Conservation (phyloP, 495 filamentous ascomycete genomes). For the Penicillium turbatum region DNA sequence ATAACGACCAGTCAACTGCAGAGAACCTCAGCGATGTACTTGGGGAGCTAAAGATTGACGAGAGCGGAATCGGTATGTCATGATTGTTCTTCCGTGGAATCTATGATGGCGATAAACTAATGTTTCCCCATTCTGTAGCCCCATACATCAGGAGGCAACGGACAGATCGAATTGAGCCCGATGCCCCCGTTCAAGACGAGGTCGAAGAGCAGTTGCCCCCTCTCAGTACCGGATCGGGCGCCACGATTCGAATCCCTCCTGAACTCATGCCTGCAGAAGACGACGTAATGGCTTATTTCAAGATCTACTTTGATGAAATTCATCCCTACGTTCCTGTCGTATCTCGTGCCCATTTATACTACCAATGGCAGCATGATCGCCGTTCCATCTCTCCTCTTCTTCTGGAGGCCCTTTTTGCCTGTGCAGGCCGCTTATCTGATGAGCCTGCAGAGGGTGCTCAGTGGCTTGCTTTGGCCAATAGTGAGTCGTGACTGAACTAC, state of each 20-base stretch:
- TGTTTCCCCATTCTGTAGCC: constrained; percentile 43
- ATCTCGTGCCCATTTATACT: constrained; percentile 78
- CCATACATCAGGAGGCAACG: constrained; percentile 81
- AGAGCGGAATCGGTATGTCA: constrained; percentile 76
- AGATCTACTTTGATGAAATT: constrained; percentile 87
- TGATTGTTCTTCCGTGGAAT: constrained; percentile 13
- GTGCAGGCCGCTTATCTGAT: constrained; percentile 75
- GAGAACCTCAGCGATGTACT: constrained; percentile 74
- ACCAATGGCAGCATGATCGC: constrained; percentile 85
- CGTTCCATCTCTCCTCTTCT: constrained; percentile 86
- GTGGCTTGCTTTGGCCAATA: constrained; percentile 89
- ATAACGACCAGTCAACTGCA: constrained; percentile 63
- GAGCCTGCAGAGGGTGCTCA: constrained; percentile 81
- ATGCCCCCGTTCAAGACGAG: constrained; percentile 75
- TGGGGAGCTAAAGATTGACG: constrained; percentile 82
- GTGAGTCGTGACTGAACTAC: constrained; percentile 49
- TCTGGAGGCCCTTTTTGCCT: constrained; percentile 94
- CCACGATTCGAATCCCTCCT: constrained; percentile 81
- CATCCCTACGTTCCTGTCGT: constrained; percentile 96
- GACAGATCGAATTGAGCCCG: constrained; percentile 55
- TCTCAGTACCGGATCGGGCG: constrained; percentile 59
- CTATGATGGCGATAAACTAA: constrained; percentile 8
- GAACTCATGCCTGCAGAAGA: constrained; percentile 91
- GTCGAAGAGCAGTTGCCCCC: constrained; percentile 67
- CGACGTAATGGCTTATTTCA: constrained; percentile 79